Percentiles rank a stretch among this genome's conserved stretches.
phyloP scores from a whole-genome alignment of 2,329 filamentous ascomycete species.

The Aspergillus unguis region DNA sequence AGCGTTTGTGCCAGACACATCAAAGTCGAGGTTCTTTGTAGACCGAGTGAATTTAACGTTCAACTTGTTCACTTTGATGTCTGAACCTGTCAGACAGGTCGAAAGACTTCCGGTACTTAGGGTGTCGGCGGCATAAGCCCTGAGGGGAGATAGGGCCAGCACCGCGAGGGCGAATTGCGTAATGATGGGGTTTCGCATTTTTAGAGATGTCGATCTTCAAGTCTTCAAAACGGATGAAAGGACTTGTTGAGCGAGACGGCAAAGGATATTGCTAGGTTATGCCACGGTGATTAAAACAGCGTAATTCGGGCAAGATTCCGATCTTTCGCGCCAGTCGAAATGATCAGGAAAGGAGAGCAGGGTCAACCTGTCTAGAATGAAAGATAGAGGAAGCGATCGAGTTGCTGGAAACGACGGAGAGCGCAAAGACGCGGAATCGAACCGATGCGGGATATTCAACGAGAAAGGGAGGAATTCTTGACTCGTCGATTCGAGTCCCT shows the following conservation, averaged over 20 bases:
- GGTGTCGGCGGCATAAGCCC: constrained; percentile 63
- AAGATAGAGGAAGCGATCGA: constrained; percentile 6
- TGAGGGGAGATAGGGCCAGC: constrained; percentile 26
- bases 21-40: constrained; percentile 71
- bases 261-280: background rate
- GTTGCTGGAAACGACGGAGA: background rate
- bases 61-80: constrained; percentile 69
- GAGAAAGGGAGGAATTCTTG: background rate
- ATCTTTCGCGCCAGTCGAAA: constrained; percentile 10
- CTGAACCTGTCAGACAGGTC: constrained; percentile 58
- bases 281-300: constrained; percentile 9
- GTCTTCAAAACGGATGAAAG: background rate
- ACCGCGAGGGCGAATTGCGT: constrained; percentile 22
- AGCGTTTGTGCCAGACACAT: constrained; percentile 73
- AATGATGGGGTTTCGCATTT: constrained; percentile 27
- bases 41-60: constrained; percentile 76
- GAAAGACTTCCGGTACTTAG: constrained; percentile 78
- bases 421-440: background rate
- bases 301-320: constrained; percentile 5
- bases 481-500: constrained; percentile 1
- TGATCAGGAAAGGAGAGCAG: constrained; percentile 18
- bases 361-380: constrained; percentile 27
- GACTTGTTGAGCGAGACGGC: too few species aligned
- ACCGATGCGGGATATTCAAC: background rate
- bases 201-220: background rate